Base-by-base conservation (phyloP, 139 green algal species). In the Chlamydomonas incerta region DNA sequence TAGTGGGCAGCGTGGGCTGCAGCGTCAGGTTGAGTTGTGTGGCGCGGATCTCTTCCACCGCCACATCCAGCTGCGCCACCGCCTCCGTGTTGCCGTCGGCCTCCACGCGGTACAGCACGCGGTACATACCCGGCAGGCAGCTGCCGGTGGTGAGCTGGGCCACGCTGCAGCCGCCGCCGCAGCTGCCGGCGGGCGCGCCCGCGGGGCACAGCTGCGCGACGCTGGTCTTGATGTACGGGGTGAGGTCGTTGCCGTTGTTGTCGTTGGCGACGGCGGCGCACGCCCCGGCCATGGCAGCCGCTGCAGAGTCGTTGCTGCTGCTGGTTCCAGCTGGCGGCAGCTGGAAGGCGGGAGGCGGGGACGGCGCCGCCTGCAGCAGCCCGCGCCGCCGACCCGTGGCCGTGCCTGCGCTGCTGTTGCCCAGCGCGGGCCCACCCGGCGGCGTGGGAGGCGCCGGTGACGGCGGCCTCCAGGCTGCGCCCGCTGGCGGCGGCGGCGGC, bases 101-200 rank as follows among this genome's bases (percentile, higher is more conserved):
- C 37, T 62, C 15, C 13, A 83, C 75, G 35, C 6, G 15, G 60
- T 83, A 83, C 15, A 24, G 62, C 20, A 83, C 28, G 24, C 37
- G 58, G 75, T 83, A 83, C 34, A 14, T 21, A 24, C 75, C 75
- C 14, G 75, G 75, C 60, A 83, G 58, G 60, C 75, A 83, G 35
- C 13, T 5, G 26, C 75, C 75, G 10, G 60, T 62, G 14, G 75
- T 72, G 1, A 83, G 35, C 10, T 37, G 52, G 0, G n/a, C 52
- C 20, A 80, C 31, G 52, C 52, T 68, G 73, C 73, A 80, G 73
- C 73, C 60, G 47, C 15, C 24, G 47, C 72, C 65, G 29, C 26
- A 35, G 72, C 67, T 29, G 33, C 46, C 31, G 33, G 14, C 15
- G 15, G 14, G 17, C 2, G 23, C 47, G 29, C 2, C 9, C 52